Evolutionary conservation across 768 basidiomycete genomes (phyloP).

Genomic region (Tylopilus sp.): DNA sequence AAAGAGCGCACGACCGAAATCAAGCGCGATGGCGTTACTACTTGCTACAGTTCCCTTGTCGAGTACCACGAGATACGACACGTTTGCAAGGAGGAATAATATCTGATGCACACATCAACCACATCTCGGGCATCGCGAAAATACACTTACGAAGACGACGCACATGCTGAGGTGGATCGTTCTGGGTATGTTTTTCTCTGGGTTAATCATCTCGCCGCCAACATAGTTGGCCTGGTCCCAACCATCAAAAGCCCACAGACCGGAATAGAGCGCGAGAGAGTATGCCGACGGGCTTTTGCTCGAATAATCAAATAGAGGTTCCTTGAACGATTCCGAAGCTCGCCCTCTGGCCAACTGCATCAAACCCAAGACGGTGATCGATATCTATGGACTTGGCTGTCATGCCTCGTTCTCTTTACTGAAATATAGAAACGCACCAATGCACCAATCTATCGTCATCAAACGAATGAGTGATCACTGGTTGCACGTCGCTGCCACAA

Average conservation of each 20-base stretch:
- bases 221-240: slow-evolving; percentile 96
- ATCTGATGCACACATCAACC: slow-evolving; percentile 37
- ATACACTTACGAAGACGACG: slow-evolving; percentile 60
- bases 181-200: slow-evolving; percentile 82
- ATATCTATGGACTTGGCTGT: slow-evolving; percentile 40
- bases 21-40: slow-evolving; percentile 86
- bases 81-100: slow-evolving; percentile 80
- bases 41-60: slow-evolving; percentile 70
- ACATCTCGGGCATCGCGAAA: not conserved
- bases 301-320: slow-evolving; percentile 68
- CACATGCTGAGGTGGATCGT: slow-evolving; percentile 91
- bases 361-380: slow-evolving; percentile 76
- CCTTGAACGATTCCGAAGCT: slow-evolving; percentile 62
- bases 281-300: slow-evolving; percentile 79
- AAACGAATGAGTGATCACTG: not conserved
- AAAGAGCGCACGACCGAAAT: slow-evolving; percentile 86
- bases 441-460: slow-evolving; percentile 49
- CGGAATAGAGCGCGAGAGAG: slow-evolving; percentile 92
- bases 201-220: slow-evolving; percentile 80
- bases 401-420: not conserved
- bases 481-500: not conserved
- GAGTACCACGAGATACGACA: slow-evolving; percentile 93
- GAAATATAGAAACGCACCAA: slow-evolving; percentile 40
- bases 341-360: slow-evolving; percentile 71
- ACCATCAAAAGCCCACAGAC: slow-evolving; percentile 94